A percentile compares a stretch with the other conserved stretches of the same genome.
These are phyloP conservation scores for Neonectria magnoliae DNA, from an alignment of 2,329 filamentous ascomycete genomes.

Conservation along the genomic window DNA sequence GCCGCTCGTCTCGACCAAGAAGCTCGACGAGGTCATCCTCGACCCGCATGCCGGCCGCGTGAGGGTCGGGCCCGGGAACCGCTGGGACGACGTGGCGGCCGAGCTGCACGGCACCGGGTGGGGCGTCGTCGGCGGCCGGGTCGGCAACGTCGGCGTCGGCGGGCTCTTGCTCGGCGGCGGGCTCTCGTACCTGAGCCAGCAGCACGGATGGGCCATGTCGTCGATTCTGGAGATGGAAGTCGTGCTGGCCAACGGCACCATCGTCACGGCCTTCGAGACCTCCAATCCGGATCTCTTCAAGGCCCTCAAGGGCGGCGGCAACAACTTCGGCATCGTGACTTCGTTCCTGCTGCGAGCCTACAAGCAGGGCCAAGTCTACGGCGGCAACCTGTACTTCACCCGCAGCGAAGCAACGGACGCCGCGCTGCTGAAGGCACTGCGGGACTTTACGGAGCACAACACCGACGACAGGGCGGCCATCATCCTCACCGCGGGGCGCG, in stretches of 20 bases:
- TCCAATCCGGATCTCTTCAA: conserved; percentile 60
- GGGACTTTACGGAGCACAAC: conserved; percentile 67
- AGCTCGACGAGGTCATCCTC: conserved; percentile 54
- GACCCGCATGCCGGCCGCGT: conserved; percentile 50
- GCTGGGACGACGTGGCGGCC: conserved; percentile 54
- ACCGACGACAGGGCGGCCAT: conserved; percentile 68
- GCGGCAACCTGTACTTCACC: conserved; percentile 53
- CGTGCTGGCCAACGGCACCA: conserved; percentile 60
- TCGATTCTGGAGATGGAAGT: conserved; percentile 60
- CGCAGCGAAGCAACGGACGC: conserved; percentile 43
- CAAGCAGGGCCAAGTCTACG: conserved; percentile 53
- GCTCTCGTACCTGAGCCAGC: conserved; percentile 61
- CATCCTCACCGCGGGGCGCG: conserved; percentile 63
- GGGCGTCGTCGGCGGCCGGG: conserved; percentile 55
- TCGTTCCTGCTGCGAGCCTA: conserved; percentile 56
- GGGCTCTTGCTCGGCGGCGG: conserved; percentile 64
- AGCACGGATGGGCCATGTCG: conserved; percentile 62
- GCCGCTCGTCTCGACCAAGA: conserved; percentile 59
- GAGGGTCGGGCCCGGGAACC: conserved; percentile 57
- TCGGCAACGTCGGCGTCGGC: conserved; percentile 59
- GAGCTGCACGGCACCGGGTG: conserved; percentile 55
- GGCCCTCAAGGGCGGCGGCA: conserved; percentile 66
- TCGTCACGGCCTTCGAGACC: conserved; percentile 55
- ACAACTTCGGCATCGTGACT: conserved; percentile 63
- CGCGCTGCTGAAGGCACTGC: conserved; percentile 57